Base-by-base conservation (phyloP, 2,329 filamentous ascomycete genomes). In the Diatrype stigma region DNA sequence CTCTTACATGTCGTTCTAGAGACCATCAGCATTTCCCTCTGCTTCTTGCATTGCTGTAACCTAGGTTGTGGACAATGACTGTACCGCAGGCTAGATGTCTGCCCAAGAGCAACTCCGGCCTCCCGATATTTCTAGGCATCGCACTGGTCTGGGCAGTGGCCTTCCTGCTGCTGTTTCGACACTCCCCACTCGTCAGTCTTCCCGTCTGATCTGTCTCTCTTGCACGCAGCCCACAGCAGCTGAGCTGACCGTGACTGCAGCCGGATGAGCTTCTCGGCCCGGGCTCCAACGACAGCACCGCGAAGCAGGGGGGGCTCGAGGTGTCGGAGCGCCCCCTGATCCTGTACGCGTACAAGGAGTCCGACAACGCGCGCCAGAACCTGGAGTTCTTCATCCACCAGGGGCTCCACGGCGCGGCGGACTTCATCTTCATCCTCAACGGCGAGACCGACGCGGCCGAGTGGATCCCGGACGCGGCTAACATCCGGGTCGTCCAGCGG, bases 361-460 rank as follows among this genome's bases (percentile, higher is more conserved):
- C 66, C n/a, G 57, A 56, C 1, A 51, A 50, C 32, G 62, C 62
- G 23, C 66, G 62, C 32, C 54, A 59, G 42, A 72, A 71, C 58
- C 54, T 72, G 21, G 38, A 59, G 10, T 72, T 66, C 56, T 72
- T 72, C 55, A 50, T 72, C 11, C 49, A 56, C 30, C 63, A 72
- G 46, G 70, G 67, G 30, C 57, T 73, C 2, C 68, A 72, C 54
- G 61, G 52, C 28, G 62, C 56, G 0, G 70, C 69, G 45, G 70
- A 72, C 56, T 72, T 72, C 54, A 56, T 72, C 52, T 72, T 72
- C 55, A 67, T 72, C 50, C 56, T 72, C 45, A 69, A 71, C 46
- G 70, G 70, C 35, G 56, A 63, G 40, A 64, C 63, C 28, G 57
- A 64, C 44, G 59, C 54, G 2, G 49, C 51, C 37, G 26, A 45